These are phyloP conservation scores for Fusarium pseudocircinatum DNA, from an alignment of 2,329 filamentous ascomycete genomes.

Conservation along the genomic window DNA sequence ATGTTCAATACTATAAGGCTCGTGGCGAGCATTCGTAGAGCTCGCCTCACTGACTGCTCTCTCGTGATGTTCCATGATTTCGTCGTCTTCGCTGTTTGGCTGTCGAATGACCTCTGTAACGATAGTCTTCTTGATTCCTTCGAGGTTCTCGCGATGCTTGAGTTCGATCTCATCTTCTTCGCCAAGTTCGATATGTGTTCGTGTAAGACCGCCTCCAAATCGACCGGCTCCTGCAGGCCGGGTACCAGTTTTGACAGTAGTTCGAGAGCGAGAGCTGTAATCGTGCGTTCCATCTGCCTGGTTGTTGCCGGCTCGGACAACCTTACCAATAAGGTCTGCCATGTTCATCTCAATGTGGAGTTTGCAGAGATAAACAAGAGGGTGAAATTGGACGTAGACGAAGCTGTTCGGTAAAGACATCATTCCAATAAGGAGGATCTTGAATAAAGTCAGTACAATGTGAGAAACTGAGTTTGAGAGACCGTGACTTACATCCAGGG, in stretches of 20 bases:
- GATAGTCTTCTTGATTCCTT: conserved; percentile 39
- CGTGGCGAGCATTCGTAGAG: conserved; percentile 33
- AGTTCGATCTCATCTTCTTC: conserved; percentile 41
- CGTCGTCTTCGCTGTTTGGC: conserved; percentile 26
- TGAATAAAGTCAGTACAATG: not conserved
- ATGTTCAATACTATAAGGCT: conserved; percentile 35
- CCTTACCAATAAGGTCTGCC: conserved; percentile 40
- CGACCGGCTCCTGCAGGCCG: conserved; percentile 22
- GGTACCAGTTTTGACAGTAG: conserved; percentile 14
- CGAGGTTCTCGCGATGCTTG: conserved; percentile 35
- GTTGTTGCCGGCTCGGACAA: conserved; percentile 32
- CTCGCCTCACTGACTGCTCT: conserved; percentile 41
- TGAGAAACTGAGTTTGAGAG: too few species aligned
- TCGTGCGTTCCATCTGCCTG: conserved; percentile 15
- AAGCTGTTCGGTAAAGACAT: conserved; percentile 39
- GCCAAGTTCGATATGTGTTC: conserved; percentile 42
- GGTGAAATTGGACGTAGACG: conserved; percentile 38
- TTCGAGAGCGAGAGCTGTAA: conserved; percentile 36
- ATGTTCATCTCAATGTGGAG: conserved; percentile 41
- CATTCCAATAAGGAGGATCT: conserved; percentile 36
- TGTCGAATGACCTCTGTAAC: conserved; percentile 31
- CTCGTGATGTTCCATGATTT: conserved; percentile 40
- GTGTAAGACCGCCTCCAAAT: conserved; percentile 29
- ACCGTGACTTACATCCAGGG: conserved; percentile 35
- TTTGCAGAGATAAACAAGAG: conserved; percentile 37